A percentile compares a stretch with the other conserved stretches of the same genome.
These are phyloP conservation scores for Stereum hirsutum DNA, from an alignment of 1,284 basidiomycete species.

Conservation along the genomic window DNA sequence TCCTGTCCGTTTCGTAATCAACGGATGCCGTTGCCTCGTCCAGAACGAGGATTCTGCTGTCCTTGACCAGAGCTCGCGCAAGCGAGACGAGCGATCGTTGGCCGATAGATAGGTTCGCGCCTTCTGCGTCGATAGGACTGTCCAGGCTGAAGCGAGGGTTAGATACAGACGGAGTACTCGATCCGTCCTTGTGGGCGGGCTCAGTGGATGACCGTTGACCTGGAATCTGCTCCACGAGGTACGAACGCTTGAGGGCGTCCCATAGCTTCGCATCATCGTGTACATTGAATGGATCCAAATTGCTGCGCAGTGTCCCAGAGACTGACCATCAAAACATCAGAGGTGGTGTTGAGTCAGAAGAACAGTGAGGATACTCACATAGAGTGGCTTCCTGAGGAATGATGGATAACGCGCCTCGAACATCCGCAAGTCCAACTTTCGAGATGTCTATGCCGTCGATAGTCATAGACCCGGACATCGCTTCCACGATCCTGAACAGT, in stretches of 20 bases:
- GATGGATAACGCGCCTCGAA: constrained; percentile 63
- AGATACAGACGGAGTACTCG: constrained; percentile 16
- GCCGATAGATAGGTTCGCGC: constrained; percentile 49
- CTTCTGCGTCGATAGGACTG: constrained; percentile 78
- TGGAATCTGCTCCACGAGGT: constrained; percentile 50
- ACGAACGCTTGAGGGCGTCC: constrained; percentile 76
- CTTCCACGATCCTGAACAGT: constrained; percentile 39
- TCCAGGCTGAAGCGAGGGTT: constrained; percentile 64
- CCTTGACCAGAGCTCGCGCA: constrained; percentile 74
- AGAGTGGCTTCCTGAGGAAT: constrained; percentile 84
- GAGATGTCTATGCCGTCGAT: constrained; percentile 66
- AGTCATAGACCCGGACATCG: constrained; percentile 52
- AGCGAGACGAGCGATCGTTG: constrained; percentile 75
- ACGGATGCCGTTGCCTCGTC: constrained; percentile 80
- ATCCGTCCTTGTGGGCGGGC: constrained; percentile 12
- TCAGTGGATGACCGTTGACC: constrained; percentile 17
- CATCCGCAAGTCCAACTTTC: constrained; percentile 53
- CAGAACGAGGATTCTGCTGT: constrained; percentile 68
- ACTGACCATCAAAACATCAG: no score
- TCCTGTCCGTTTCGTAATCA: constrained; percentile 77
- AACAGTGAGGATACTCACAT: constrained; percentile 31
- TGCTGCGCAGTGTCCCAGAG: constrained; percentile 74
- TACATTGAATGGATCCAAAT: constrained; percentile 73
- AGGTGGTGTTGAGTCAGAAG: not conserved
- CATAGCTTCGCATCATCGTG: constrained; percentile 72